Percentiles rank a stretch among this genome's conserved stretches.
These are phyloP conservation scores for Venturia effusa DNA, from an alignment of 2,329 filamentous ascomycete genomes.

Conservation along the genomic window DNA sequence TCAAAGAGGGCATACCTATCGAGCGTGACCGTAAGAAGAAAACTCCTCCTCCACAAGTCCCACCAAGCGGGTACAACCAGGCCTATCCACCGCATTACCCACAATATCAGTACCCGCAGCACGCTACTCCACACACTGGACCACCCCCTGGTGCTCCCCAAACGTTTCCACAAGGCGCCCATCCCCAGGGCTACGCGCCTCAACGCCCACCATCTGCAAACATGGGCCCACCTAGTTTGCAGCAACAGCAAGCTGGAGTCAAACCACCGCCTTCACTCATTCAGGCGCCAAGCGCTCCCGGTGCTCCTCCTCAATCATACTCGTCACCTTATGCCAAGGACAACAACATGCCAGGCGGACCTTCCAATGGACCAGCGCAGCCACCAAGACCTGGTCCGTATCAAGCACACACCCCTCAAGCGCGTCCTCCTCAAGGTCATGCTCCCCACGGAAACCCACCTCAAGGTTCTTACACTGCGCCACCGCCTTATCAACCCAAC, in stretches of 20 bases:
- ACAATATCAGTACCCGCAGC: conserved; percentile 1
- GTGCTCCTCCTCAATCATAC: neutral
- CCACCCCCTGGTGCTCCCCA: neutral
- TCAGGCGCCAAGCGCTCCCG: neutral
- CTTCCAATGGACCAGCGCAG: neutral
- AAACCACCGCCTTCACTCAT: neutral
- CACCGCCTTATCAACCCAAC: neutral
- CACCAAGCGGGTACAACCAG: conserved; percentile 1
- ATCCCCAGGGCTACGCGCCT: neutral
- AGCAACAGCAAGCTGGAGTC: neutral
- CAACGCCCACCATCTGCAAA: neutral
- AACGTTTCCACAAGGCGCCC: neutral
- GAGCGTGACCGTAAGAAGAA: conserved; percentile 12
- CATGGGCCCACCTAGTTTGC: neutral
- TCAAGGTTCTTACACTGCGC: neutral
- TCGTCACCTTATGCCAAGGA: conserved; percentile 10
- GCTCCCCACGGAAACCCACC: neutral
- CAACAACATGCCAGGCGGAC: neutral
- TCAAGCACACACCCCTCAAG: neutral
- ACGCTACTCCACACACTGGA: neutral
- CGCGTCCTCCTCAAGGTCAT: neutral
- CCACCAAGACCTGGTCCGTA: neutral
- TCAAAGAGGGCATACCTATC: conserved; percentile 11
- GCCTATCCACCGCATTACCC: conserved; percentile 3
- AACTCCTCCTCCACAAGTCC: conserved; percentile 10